Base-by-base conservation (phyloP, 768 basidiomycete species). In the Boletus sp. region DNA sequence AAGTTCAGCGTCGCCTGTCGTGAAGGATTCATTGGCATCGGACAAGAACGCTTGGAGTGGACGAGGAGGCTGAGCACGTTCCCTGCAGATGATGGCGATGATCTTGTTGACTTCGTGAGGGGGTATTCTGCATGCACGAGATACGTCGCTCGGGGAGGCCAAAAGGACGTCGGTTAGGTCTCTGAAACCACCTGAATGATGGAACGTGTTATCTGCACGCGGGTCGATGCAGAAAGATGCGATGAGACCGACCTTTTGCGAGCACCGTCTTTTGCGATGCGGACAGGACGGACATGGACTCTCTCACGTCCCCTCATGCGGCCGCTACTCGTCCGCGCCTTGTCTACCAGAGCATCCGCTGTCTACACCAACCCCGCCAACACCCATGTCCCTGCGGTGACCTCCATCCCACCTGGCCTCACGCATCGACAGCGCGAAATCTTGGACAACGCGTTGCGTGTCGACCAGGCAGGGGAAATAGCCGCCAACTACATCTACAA, bases 401-500 rank as follows among this genome's bases (percentile, higher is more conserved):
- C 77, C 30, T 75, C 79, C n/a, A 85, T 89, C 4, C 88, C 90
- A 8, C 41, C 64, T 3, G 70, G 77, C 63, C 71, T 92, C 42
- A 75, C 83, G 2, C 60, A 68, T 14, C 64, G 73, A 29, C 83
- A 90, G 63, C 77, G 80, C 39, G 57, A 74, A 17, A 68, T 69
- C 10, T 72, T 93, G 52, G 84, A 89, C 59, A 77, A 73, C 54
- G 91, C 89, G 3, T 75, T 98, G 47, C 83, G 95, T 12, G 91
- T 98, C 20, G 95, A 98, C 75, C 94, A 97, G 63, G 95, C 94
- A 1, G 95, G 95, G 9, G 95, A 98, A 72, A 78, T 96, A 40
- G 95, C 94, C 1, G 95, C 95, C 18, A 98, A 97, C 75, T 95
- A 87, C 77, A 98, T 98, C 51, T 98, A 98, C 75, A 77, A 80